Evolutionary conservation across 73 alveolate genomes (phyloP).

Genomic region (Uronychia binucleata): DNA sequence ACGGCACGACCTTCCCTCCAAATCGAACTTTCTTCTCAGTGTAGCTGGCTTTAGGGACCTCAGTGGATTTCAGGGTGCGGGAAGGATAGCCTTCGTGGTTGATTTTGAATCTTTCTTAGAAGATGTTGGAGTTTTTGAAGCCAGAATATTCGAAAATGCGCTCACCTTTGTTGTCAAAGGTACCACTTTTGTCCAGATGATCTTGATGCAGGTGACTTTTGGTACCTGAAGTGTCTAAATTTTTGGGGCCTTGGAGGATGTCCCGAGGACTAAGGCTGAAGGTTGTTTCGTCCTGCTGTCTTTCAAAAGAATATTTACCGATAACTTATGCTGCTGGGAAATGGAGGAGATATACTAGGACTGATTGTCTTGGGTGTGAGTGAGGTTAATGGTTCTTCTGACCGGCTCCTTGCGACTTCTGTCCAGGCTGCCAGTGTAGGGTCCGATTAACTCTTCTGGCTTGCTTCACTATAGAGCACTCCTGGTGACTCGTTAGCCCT

Average conservation of each 20-base stretch:
- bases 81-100: not conserved
- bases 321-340: too few species aligned
- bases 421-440: not conserved
- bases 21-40: not conserved
- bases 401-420: not conserved
- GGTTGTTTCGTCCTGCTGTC: not conserved
- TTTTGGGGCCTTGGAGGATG: not conserved
- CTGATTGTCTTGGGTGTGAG: too few species aligned
- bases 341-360: too few species aligned
- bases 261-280: not conserved
- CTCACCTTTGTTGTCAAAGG: not conserved
- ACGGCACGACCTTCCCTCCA: not conserved
- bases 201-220: too few species aligned
- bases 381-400: not conserved
- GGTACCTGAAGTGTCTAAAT: not conserved
- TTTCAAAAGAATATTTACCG: too few species aligned
- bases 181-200: not conserved
- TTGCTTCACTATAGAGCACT: not conserved
- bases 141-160: not conserved
- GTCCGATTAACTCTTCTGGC: not conserved
- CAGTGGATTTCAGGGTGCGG: not conserved
- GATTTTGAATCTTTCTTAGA: not conserved
- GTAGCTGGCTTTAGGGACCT: too few species aligned
- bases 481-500: not conserved
- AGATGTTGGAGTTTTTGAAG: not conserved